A percentile compares a stretch with the other conserved stretches of the same genome.
Evolutionary conservation across 2,329 filamentous ascomycete species (phyloP).

Genomic region (Trichoderma sp.): DNA sequence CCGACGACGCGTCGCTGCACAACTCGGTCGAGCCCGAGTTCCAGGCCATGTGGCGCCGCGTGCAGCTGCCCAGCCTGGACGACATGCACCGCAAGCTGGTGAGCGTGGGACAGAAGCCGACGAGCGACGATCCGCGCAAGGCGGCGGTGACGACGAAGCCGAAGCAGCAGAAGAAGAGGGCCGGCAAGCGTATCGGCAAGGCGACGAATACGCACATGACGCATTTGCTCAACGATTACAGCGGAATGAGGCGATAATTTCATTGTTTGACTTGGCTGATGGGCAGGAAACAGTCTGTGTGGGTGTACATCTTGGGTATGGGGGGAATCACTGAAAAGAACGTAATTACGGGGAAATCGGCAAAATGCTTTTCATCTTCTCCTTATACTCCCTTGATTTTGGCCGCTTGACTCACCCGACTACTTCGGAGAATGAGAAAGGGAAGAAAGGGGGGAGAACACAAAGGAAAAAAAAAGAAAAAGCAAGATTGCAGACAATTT

Average conservation of each 20-base stretch:
- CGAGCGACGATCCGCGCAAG: constrained; percentile 74
- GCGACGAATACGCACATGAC: constrained; percentile 88
- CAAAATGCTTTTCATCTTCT: background rate
- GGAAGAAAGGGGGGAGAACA: too few species aligned
- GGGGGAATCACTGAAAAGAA: background rate
- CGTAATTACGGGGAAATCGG: background rate
- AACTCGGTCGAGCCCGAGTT: constrained; percentile 82
- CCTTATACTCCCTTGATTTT: background rate
- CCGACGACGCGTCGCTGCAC: constrained; percentile 78
- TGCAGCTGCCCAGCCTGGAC: constrained; percentile 73
- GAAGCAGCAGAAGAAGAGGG: constrained; percentile 75
- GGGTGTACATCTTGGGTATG: background rate
- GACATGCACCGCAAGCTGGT: constrained; percentile 78
- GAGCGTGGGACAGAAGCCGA: constrained; percentile 79
- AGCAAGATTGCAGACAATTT: background rate
- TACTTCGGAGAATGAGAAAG: background rate
- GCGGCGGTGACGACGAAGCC: constrained; percentile 54
- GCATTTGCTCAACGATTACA: constrained; percentile 76
- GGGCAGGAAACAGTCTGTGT: background rate
- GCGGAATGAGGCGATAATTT: constrained; percentile 49
- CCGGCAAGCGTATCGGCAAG: constrained; percentile 71
- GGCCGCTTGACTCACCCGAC: background rate
- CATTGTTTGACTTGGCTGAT: background rate
- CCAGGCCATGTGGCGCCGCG: constrained; percentile 78
- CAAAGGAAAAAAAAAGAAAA: constrained; percentile 12